Conservation (phyloP, 1,284 basidiomycete genomes). For the Peniophora sp. region DNA sequence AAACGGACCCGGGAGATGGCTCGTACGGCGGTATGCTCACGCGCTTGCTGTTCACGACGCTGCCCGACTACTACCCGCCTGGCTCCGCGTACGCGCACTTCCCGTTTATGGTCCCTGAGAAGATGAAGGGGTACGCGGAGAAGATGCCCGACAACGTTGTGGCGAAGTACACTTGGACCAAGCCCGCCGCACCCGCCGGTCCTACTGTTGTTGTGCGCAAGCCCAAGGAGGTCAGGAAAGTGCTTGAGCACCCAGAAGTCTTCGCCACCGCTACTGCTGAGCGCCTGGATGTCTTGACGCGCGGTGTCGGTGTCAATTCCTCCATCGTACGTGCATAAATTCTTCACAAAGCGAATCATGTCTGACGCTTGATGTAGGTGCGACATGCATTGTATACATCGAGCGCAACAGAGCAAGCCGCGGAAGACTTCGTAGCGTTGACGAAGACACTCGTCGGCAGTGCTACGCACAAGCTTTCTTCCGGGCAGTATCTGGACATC, state of each 20-base stretch:
- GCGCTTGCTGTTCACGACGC: slow-evolving; percentile 62
- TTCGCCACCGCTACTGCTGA: slow-evolving; percentile 2
- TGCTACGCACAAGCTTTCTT: slow-evolving; percentile 17
- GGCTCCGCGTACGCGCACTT: slow-evolving; percentile 56
- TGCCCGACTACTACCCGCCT: slow-evolving; percentile 61
- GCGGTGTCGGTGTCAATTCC: slow-evolving; percentile 5
- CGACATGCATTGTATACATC: background rate
- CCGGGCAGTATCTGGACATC: slow-evolving; percentile 43
- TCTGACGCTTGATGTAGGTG: no score
- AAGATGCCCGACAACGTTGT: slow-evolving; percentile 20
- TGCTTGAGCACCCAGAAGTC: slow-evolving; percentile 21
- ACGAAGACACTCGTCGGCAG: slow-evolving; percentile 29
- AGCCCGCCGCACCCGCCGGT: slow-evolving; percentile 24
- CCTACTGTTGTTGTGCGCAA: slow-evolving; percentile 20
- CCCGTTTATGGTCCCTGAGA: slow-evolving; percentile 51
- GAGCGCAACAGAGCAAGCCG: slow-evolving; percentile 14
- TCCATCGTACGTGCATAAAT: background rate
- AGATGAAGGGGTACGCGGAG: slow-evolving; percentile 29
- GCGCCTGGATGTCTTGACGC: slow-evolving; percentile 5
- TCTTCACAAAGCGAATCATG: background rate
- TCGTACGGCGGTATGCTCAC: slow-evolving; percentile 67
- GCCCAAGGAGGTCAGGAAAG: slow-evolving; percentile 25
- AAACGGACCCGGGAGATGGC: slow-evolving; percentile 54
- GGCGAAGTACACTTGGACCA: slow-evolving; percentile 40
- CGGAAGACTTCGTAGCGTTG: slow-evolving; percentile 28